Evolutionary conservation across 2,329 filamentous ascomycete species (phyloP).

Genomic region (Didymella exigua): DNA sequence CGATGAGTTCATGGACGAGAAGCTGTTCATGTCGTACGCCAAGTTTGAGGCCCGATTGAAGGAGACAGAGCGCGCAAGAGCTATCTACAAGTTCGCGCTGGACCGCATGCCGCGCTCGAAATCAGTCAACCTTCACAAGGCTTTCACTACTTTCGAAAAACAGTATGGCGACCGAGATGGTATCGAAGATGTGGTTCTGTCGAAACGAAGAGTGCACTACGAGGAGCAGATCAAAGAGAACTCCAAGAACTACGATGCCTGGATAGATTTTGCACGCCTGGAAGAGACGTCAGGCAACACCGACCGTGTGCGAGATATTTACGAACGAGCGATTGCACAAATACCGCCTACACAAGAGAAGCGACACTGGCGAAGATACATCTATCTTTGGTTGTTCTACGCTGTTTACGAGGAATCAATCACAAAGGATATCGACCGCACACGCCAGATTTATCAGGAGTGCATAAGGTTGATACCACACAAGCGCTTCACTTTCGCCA

Average conservation of each 20-base stretch:
- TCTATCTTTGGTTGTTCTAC: slow-evolving; percentile 98
- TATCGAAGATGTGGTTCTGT: slow-evolving; percentile 93
- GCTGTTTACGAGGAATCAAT: slow-evolving; percentile 93
- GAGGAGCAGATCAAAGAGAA: slow-evolving; percentile 94
- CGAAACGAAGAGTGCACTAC: slow-evolving; percentile 89
- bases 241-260: slow-evolving; percentile 93
- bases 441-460: slow-evolving; percentile 88
- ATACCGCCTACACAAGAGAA: slow-evolving; percentile 95
- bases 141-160: slow-evolving; percentile 97
- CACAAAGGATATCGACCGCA: slow-evolving; percentile 75
- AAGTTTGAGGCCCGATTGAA: slow-evolving; percentile 93
- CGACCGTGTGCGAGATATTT: slow-evolving; percentile 87
- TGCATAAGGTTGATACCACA: slow-evolving; percentile 89
- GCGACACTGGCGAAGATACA: slow-evolving; percentile 94
- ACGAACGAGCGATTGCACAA: slow-evolving; percentile 94
- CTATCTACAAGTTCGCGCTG: slow-evolving; percentile 95
- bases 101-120: slow-evolving; percentile 89
- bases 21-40: slow-evolving; percentile 93
- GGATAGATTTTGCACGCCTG: slow-evolving; percentile 92
- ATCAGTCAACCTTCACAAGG: slow-evolving; percentile 83
- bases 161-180: slow-evolving; percentile 93
- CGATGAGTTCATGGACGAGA: slow-evolving; percentile 95
- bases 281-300: slow-evolving; percentile 85
- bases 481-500: slow-evolving; percentile 96
- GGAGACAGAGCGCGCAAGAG: slow-evolving; percentile 89